phyloP scores from a whole-genome alignment of 2,329 filamentous ascomycete species.

The Gnomoniopsis smithogilvyi region DNA sequence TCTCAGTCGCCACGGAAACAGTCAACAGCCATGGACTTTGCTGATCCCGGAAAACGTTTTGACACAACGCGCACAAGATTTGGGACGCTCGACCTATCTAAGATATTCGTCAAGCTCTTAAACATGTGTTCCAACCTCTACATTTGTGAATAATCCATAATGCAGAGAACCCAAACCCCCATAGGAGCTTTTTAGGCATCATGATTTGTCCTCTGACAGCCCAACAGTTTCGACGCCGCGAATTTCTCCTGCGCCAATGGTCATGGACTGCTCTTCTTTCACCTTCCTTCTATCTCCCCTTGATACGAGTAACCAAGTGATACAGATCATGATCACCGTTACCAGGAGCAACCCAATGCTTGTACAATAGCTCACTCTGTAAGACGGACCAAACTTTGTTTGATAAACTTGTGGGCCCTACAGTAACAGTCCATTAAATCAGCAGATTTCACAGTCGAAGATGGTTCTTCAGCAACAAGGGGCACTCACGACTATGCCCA shows the following conservation, averaged over 20 bases:
- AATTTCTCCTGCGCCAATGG: neutral
- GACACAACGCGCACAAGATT: too few relatives aligned
- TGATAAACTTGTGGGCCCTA: constrained; percentile 37
- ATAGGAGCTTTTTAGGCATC: too few relatives aligned
- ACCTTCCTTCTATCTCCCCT: constrained; percentile 13
- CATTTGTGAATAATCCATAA: too few relatives aligned
- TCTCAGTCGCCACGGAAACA: too few relatives aligned
- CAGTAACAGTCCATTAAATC: neutral
- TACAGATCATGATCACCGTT: constrained; percentile 22
- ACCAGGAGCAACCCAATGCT: constrained; percentile 31
- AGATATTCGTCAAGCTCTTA: too few relatives aligned
- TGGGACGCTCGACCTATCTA: too few relatives aligned
- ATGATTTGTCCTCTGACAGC: too few relatives aligned
- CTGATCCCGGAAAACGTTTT: too few relatives aligned
- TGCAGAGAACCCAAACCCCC: too few relatives aligned
- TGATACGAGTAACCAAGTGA: constrained; percentile 23
- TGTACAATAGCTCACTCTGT: constrained; percentile 33
- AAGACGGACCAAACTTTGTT: constrained; percentile 34
- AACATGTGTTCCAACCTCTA: too few relatives aligned
- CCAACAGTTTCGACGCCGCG: neutral
- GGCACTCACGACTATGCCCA: constrained; percentile 32
- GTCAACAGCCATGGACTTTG: too few relatives aligned
- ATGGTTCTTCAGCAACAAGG: neutral
- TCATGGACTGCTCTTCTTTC: neutral
- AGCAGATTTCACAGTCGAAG: neutral